Base-by-base conservation (phyloP, 2,329 filamentous ascomycete genomes). In the Xenoacremonium recifei region DNA sequence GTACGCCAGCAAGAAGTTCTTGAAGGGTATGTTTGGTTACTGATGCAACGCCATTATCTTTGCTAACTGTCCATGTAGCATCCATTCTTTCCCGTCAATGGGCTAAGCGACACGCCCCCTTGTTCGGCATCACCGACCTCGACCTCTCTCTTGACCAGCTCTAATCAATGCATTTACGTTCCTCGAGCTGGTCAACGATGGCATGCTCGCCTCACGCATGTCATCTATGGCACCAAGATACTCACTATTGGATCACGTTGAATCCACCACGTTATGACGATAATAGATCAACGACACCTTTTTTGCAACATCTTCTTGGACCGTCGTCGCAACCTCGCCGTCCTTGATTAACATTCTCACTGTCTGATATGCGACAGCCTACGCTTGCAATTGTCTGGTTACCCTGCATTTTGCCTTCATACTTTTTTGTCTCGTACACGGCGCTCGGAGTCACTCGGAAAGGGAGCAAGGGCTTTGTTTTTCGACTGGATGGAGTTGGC, bases 1-100 rank as follows among this genome's bases (percentile, higher is more conserved):
- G 71, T 99, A 99, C 66, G 93, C 93, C 42, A 95, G 89, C 80
- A 99, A 97, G 77, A 96, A 96, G 72, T 99, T 97, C 72, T 73
- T 97, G 59, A 99, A 99, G 75, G 91, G 92, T 96, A 82, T 71
- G 78, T 57, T n/a, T 43, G 17, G 20, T 21, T 13, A 23, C 16
- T n/a, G n/a, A 4, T 4, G 11, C 11, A 18, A 10, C 7, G 23
- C 18, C 16, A 5, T 21, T 16, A 17, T 13, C 23, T 27, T 16
- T 19, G 21, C 54, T 63, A 27, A 60, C 50, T 31, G 2, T 5
- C 2, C 3, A 27, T 17, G 4, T 32, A 96, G 91, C 90, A 57
- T 96, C 92, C 19, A 90, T 97, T 58, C 77, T 95, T 48, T 87
- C 91, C 25, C 88, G 92, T 57, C 82, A 87, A 61, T 99, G 93